Evolutionary conservation across 2,329 filamentous ascomycete genomes (phyloP).

Genomic region (Pseudopithomyces chartarum): DNA sequence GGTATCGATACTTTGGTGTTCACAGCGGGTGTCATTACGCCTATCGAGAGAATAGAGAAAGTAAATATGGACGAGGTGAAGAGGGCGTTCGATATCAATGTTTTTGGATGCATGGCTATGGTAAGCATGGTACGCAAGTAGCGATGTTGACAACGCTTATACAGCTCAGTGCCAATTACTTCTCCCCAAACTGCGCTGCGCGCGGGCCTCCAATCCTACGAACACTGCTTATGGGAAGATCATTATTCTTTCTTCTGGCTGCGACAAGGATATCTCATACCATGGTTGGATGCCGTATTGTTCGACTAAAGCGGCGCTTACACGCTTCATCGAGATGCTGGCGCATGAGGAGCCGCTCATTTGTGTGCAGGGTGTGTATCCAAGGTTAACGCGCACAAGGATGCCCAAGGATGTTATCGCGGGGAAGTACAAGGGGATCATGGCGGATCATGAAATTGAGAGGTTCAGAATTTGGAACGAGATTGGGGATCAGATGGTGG

Average conservation of each 20-base stretch:
- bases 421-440: slow-evolving; percentile 25
- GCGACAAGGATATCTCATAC: slow-evolving; percentile 26
- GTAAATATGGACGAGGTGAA: slow-evolving; percentile 23
- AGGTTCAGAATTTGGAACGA: slow-evolving; percentile 28
- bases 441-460: slow-evolving; percentile 36
- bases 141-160: background rate
- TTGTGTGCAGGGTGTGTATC: slow-evolving; percentile 30
- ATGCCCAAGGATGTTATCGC: slow-evolving; percentile 28
- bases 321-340: slow-evolving; percentile 28
- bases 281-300: slow-evolving; percentile 32
- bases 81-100: slow-evolving; percentile 27
- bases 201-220: slow-evolving; percentile 14
- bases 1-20: slow-evolving; percentile 32
- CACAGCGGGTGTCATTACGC: slow-evolving; percentile 28
- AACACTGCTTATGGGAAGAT: slow-evolving; percentile 27
- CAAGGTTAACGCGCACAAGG: slow-evolving; percentile 31
- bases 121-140: slow-evolving; percentile 10
- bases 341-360: slow-evolving; percentile 31
- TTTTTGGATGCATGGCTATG: slow-evolving; percentile 32
- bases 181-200: slow-evolving; percentile 24
- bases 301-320: slow-evolving; percentile 30
- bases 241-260: slow-evolving; percentile 27
- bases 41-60: slow-evolving; percentile 25
- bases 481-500: slow-evolving; percentile 30
- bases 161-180: slow-evolving; percentile 21